Base-by-base conservation (phyloP, 2,329 filamentous ascomycete species). In the Colletotrichum chrysophilum region DNA sequence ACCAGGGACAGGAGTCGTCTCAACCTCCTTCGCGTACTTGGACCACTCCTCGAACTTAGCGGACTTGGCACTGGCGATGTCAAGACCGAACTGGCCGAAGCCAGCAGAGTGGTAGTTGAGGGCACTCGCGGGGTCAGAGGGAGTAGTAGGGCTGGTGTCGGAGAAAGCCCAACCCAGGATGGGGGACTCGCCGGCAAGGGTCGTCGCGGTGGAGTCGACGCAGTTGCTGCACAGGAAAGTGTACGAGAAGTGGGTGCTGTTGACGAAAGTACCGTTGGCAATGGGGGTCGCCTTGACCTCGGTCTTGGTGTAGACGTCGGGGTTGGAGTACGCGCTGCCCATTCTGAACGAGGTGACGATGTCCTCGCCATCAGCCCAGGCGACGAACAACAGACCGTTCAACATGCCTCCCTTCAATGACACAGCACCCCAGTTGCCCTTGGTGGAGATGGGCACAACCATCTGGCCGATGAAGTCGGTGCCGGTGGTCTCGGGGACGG, bases 381-480 rank as follows among this genome's bases (percentile, higher is more conserved):
- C 87, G 1, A 87, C 83, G 16, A 90, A 80, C 38, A 91, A 83
- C 9, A 91, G 84, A 52, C 87, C 85, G 56, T 83, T 83, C 38
- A 85, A 78, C 89, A 91, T 91, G 30, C 81, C 79, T 5, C 87
- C 86, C 10, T 85, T 84, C 34, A 90, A 81, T 24, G 86, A 87
- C 28, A 89, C 83, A 74, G 87, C 89, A 65, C 85, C 87, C 85
- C 88, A 91, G 76, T 89, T 88, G 4, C 84, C 84, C 71, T 87
- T 69, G 13, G 26, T 60, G 9, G 73, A 75, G 43, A 75, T 75
- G 43, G 73, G 86, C 2, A 81, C 81, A 3, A 90, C 86, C 60
- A 92, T 84, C 79, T 91, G 88, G 9, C 87, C 88, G 75, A 92
- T 90, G 77, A 91, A 87, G 80, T 92, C 90, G 13, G 85, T 86